Conservation (phyloP, 139 green algal species). For the Spirogloea muscicola region DNA sequence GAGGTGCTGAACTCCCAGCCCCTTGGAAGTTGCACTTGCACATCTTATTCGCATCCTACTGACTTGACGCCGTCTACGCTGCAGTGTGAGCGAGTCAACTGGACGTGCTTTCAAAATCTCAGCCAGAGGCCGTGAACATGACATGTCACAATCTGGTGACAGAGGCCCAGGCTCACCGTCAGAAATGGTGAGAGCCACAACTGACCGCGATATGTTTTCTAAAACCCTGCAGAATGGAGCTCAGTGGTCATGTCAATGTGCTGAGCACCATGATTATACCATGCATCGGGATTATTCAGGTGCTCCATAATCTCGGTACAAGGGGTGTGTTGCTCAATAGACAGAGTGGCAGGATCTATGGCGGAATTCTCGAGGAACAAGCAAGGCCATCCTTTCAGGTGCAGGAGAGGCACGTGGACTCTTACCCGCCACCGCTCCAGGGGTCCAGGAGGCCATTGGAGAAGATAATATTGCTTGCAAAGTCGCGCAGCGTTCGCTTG, state of each 20-base stretch:
- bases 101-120: no score
- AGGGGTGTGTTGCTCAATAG: background rate
- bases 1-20: background rate
- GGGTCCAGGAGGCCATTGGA: conserved; percentile 81
- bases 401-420: background rate
- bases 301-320: background rate
- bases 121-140: no score
- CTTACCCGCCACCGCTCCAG: conserved; percentile 60
- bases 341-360: background rate
- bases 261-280: background rate
- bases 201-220: conserved; percentile 45
- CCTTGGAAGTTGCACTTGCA: no score
- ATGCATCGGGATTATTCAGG: background rate
- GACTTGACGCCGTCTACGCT: no score
- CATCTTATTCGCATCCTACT: no score
- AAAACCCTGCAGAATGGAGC: conserved; percentile 31
- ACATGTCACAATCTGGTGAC: no score
- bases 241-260: background rate
- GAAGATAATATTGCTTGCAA: conserved; percentile 73
- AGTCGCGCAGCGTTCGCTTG: conserved; percentile 13
- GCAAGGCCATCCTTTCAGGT: background rate
- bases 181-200: conserved; percentile 60
- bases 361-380: background rate
- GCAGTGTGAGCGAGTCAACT: no score
- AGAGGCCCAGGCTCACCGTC: conserved; percentile 12